These are phyloP conservation scores for Citrus unshiu DNA, from an alignment of 345 rosid species.

Conservation along the genomic window DNA sequence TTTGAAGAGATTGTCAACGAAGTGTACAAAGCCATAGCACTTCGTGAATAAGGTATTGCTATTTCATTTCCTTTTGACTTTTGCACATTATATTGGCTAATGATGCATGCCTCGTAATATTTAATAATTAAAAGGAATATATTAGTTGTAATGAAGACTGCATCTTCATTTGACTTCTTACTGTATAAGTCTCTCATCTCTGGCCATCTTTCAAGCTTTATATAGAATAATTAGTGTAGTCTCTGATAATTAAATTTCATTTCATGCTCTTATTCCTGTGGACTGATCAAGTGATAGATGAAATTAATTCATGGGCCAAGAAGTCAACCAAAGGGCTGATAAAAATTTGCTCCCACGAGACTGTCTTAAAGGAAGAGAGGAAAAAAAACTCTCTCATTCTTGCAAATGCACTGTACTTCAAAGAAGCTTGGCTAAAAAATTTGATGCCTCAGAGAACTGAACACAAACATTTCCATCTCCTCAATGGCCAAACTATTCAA, in stretches of 20 bases:
- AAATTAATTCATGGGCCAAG: constrained; percentile 28
- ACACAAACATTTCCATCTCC: constrained; percentile 18
- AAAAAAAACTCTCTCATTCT: constrained; percentile 20
- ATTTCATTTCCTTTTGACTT: too few relatives aligned
- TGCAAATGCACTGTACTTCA: constrained; percentile 39
- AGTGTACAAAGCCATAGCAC: constrained; percentile 8
- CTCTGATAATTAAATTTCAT: background rate
- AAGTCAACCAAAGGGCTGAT: constrained; percentile 28
- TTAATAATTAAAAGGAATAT: too few relatives aligned
- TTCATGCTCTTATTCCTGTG: background rate
- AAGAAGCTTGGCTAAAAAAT: constrained; percentile 27
- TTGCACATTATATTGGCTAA: background rate
- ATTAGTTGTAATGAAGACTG: too few relatives aligned
- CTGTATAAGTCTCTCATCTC: too few relatives aligned
- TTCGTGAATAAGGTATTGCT: constrained; percentile 16
- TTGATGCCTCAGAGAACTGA: constrained; percentile 15
- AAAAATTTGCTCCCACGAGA: constrained; percentile 21
- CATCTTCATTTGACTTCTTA: too few relatives aligned
- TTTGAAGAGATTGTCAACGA: background rate
- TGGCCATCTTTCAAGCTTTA: too few relatives aligned
- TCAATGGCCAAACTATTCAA: constrained; percentile 14
- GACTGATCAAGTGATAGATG: constrained; percentile 19
- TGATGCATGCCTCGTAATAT: too few relatives aligned
- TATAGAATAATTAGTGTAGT: background rate
- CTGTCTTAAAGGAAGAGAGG: background rate